Evolutionary conservation across 352 stramenopile genomes (phyloP).

Genomic region (Phytophthora pseudosyringae): DNA sequence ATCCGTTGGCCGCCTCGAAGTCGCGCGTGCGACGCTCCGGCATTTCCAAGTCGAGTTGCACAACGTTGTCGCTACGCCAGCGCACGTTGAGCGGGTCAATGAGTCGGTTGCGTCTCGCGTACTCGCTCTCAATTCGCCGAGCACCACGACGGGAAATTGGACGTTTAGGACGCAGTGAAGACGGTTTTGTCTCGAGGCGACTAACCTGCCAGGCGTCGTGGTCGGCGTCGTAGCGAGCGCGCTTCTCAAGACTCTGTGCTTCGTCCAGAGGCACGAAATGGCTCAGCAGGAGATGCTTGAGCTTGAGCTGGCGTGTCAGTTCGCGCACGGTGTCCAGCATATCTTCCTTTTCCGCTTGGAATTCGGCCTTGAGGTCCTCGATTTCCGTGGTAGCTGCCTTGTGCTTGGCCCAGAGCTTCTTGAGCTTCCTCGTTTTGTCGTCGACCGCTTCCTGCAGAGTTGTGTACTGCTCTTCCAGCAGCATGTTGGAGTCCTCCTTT

Average conservation of each 20-base stretch:
- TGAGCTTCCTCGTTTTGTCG: constrained; percentile 96
- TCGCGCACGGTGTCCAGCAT: constrained; percentile 96
- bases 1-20: constrained; percentile 65
- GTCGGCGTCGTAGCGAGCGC: constrained; percentile 90
- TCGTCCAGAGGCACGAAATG: constrained; percentile 89
- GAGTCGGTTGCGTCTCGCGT: constrained; percentile 80
- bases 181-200: constrained; percentile 65
- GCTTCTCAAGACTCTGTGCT: constrained; percentile 75
- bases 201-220: constrained; percentile 91
- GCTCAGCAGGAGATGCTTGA: constrained; percentile 93
- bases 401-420: constrained; percentile 96
- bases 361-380: constrained; percentile 93
- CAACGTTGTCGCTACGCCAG: constrained; percentile 92
- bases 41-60: constrained; percentile 92
- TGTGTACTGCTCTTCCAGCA: constrained; percentile 93
- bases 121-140: constrained; percentile 92
- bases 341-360: constrained; percentile 94
- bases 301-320: constrained; percentile 94
- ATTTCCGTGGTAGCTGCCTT: constrained; percentile 90
- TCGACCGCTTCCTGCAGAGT: constrained; percentile 92
- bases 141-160: constrained; percentile 69
- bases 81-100: constrained; percentile 88
- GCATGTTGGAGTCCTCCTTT: constrained; percentile 93
- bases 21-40: constrained; percentile 81
- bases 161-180: constrained; percentile 56